Percentiles rank a stretch among this genome's conserved stretches.
Evolutionary conservation across 768 basidiomycete species (phyloP).

Genomic region (Suillus subalutaceus): DNA sequence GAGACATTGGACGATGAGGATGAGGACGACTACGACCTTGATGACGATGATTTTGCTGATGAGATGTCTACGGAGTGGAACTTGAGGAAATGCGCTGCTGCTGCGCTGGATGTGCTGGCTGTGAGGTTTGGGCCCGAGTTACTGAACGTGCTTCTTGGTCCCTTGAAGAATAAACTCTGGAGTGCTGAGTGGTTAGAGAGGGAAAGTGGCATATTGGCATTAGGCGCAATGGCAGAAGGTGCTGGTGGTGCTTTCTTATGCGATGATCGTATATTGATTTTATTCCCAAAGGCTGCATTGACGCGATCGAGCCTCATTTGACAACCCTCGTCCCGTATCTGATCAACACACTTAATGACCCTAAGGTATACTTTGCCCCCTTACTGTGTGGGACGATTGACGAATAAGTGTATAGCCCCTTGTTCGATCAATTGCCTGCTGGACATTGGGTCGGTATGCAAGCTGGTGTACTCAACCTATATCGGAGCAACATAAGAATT

Average conservation of each 20-base stretch:
- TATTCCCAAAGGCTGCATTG: constrained; percentile 79
- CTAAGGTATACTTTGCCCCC: constrained; percentile 63
- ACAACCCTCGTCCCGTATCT: constrained; percentile 93
- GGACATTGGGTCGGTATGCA: constrained; percentile 98
- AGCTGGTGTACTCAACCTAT: constrained; percentile 92
- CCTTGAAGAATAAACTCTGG: constrained; percentile 93
- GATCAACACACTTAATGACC: constrained; percentile 85
- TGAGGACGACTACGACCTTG: constrained; percentile 84
- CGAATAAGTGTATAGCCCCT: constrained; percentile 64
- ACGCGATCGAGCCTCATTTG: constrained; percentile 92
- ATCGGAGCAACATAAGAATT: constrained; percentile 85
- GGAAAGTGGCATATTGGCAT: constrained; percentile 93
- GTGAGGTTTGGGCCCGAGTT: constrained; percentile 91
- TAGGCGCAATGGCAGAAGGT: constrained; percentile 99
- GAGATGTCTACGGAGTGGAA: constrained; percentile 99
- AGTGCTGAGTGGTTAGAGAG: constrained; percentile 90
- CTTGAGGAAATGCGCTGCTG: constrained; percentile 95
- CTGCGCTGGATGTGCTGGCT: constrained; percentile 94
- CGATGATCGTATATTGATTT: constrained; percentile 14
- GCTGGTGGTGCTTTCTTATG: constrained; percentile 20
- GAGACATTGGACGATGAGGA: constrained; percentile 85
- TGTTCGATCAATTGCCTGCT: constrained; percentile 97
- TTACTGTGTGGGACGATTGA: constrained; percentile 11
- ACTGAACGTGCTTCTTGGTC: constrained; percentile 83
- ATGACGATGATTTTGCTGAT: constrained; percentile 87